Percentiles rank a stretch among this genome's conserved stretches.
Conservation (phyloP, 257 asterid genomes). For the Nicotiana attenuata region DNA sequence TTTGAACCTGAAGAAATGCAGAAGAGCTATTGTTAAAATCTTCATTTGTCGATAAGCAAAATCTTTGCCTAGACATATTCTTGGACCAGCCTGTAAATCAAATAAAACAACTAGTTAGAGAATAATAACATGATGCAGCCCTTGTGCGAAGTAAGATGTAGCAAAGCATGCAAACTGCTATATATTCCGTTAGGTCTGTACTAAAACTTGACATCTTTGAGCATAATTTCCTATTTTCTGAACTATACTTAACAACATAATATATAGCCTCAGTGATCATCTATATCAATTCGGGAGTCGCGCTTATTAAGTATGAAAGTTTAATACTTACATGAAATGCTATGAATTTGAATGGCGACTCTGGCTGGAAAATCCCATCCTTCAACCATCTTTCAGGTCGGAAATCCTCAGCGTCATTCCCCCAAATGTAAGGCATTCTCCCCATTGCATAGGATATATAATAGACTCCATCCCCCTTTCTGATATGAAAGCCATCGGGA, state of each 20-base stretch:
- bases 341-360: slow-evolving; percentile 64
- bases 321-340: slow-evolving; percentile 50
- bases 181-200: too few relatives aligned
- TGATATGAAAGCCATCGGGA: slow-evolving; percentile 63
- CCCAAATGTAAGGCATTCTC: slow-evolving; percentile 65
- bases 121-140: background rate
- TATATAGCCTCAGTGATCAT: background rate
- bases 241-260: background rate
- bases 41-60: slow-evolving; percentile 76
- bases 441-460: slow-evolving; percentile 71
- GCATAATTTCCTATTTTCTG: background rate
- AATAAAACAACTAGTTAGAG: background rate
- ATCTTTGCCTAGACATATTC: slow-evolving; percentile 57
- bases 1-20: slow-evolving; percentile 48
- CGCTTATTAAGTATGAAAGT: background rate
- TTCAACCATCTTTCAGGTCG: slow-evolving; percentile 70
- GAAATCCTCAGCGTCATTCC: slow-evolving; percentile 59
- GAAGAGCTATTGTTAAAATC: slow-evolving; percentile 47
- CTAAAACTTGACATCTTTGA: background rate
- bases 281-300: background rate
- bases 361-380: slow-evolving; percentile 53
- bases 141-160: background rate
- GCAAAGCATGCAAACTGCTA: background rate
- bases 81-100: slow-evolving; percentile 58
- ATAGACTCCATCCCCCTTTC: slow-evolving; percentile 57